phyloP scores from a whole-genome alignment of 2,329 filamentous ascomycete genomes.

The Hortaea werneckii region DNA sequence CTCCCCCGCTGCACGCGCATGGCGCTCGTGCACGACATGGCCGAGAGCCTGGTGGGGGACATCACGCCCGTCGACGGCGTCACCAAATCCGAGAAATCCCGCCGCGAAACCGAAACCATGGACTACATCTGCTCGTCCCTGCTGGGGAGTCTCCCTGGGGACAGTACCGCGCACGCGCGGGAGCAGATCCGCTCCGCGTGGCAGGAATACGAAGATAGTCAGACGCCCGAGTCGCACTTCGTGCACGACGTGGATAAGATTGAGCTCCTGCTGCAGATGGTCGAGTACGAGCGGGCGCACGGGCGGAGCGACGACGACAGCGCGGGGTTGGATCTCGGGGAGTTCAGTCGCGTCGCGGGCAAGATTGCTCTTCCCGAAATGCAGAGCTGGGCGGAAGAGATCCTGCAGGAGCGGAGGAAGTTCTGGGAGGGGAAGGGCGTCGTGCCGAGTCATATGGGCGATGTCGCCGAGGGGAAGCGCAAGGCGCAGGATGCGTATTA shows the following conservation, averaged over 20 bases:
- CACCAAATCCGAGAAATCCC: constrained; percentile 75
- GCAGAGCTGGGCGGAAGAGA: constrained; percentile 64
- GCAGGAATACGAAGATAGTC: constrained; percentile 87
- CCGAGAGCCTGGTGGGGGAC: constrained; percentile 86
- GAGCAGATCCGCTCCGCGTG: constrained; percentile 68
- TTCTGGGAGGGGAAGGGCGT: constrained; percentile 51
- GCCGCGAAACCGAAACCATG: constrained; percentile 83
- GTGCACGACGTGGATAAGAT: constrained; percentile 98
- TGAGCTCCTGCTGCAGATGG: constrained; percentile 87
- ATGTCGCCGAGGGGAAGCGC: constrained; percentile 18
- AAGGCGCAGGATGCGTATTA: constrained; percentile 27
- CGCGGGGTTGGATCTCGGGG: constrained; percentile 64
- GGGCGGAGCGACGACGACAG: no score
- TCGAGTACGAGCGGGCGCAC: constrained; percentile 78
- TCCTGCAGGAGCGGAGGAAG: constrained; percentile 63
- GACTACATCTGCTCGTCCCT: constrained; percentile 70
- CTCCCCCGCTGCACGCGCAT: constrained; percentile 81
- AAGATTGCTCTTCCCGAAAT: constrained; percentile 69
- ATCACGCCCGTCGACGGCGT: constrained; percentile 90
- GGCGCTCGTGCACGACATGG: constrained; percentile 96
- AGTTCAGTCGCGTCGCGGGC: constrained; percentile 72
- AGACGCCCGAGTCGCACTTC: constrained; percentile 75
- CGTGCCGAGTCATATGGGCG: constrained; percentile 14
- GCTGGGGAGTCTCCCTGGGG: constrained; percentile 66
- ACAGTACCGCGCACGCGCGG: constrained; percentile 42